A percentile compares a stretch with the other conserved stretches of the same genome.
phyloP scores from a whole-genome alignment of 2,329 filamentous ascomycete species.

The Dactylellina leptospora region DNA sequence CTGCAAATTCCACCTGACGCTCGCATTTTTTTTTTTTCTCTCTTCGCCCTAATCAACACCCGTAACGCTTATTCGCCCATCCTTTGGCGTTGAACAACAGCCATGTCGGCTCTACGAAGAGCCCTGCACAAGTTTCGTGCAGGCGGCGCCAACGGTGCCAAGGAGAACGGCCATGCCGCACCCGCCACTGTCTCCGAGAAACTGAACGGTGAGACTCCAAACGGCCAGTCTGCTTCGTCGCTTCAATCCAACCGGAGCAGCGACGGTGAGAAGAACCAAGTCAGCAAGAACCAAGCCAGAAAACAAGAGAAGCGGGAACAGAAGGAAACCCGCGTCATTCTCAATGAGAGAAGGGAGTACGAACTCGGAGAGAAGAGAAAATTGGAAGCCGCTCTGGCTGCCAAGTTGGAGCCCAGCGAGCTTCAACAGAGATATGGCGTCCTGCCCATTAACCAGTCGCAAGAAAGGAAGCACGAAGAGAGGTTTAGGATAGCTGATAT shows the following conservation, averaged over 20 bases:
- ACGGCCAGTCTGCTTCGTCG: conserved; percentile 35
- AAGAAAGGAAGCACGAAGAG: conserved; percentile 65
- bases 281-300: conserved; percentile 62
- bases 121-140: conserved; percentile 47
- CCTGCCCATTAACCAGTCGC: conserved; percentile 67
- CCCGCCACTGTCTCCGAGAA: conserved; percentile 17
- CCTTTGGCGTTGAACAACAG: conserved; percentile 11
- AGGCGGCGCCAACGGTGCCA: not conserved
- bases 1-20: no score
- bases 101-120: conserved; percentile 49
- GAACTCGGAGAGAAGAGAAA: conserved; percentile 63
- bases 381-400: conserved; percentile 61
- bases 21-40: not conserved
- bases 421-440: conserved; percentile 83
- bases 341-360: conserved; percentile 61
- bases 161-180: conserved; percentile 17
- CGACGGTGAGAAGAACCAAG: conserved; percentile 43
- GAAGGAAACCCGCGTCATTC: conserved; percentile 56
- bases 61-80: not conserved
- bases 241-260: conserved; percentile 37
- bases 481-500: conserved; percentile 65
- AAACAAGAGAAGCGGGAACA: conserved; percentile 61
- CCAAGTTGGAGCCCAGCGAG: conserved; percentile 70
- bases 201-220: conserved; percentile 39
- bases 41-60: not conserved